These are phyloP conservation scores for Prosopis cineraria DNA, from an alignment of 306 rosid species.

Conservation along the genomic window DNA sequence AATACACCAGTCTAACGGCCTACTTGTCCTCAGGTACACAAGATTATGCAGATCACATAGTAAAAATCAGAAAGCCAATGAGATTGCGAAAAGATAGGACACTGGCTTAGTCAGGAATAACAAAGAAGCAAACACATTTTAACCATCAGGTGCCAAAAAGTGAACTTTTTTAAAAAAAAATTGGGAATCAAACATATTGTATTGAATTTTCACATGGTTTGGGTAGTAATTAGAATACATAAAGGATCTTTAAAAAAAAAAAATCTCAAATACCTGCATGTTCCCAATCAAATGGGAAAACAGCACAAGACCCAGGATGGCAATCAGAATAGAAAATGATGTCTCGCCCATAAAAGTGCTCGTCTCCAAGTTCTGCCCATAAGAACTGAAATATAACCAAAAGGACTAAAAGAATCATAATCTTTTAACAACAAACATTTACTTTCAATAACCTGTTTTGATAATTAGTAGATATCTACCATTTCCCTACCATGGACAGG, in stretches of 20 bases:
- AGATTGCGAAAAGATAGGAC: neutral
- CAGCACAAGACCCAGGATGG: slow-evolving; percentile 93
- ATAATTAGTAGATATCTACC: slow-evolving; percentile 24
- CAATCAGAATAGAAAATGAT: slow-evolving; percentile 86
- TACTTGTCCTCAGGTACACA: neutral
- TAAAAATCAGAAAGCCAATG: neutral
- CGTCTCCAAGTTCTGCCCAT: slow-evolving; percentile 87
- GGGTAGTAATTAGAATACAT: slow-evolving; percentile 1
- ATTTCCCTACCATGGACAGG: neutral
- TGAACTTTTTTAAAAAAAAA: neutral
- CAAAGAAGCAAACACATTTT: slow-evolving; percentile 20
- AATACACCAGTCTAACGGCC: neutral
- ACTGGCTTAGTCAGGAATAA: slow-evolving; percentile 19
- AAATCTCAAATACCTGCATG: slow-evolving; percentile 77
- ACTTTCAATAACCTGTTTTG: slow-evolving; percentile 6
- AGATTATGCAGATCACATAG: neutral
- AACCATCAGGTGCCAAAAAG: slow-evolving; percentile 8
- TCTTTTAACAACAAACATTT: slow-evolving; percentile 23
- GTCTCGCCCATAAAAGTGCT: slow-evolving; percentile 95
- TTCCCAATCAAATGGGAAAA: slow-evolving; percentile 96
- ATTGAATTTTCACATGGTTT: slow-evolving; percentile 16
- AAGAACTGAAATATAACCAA: slow-evolving; percentile 70
- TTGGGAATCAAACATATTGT: neutral
- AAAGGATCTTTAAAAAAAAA: neutral
- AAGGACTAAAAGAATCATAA: slow-evolving; percentile 22